Evolutionary conservation across 768 basidiomycete species (phyloP).

Genomic region (Nevesoporus exiguus): DNA sequence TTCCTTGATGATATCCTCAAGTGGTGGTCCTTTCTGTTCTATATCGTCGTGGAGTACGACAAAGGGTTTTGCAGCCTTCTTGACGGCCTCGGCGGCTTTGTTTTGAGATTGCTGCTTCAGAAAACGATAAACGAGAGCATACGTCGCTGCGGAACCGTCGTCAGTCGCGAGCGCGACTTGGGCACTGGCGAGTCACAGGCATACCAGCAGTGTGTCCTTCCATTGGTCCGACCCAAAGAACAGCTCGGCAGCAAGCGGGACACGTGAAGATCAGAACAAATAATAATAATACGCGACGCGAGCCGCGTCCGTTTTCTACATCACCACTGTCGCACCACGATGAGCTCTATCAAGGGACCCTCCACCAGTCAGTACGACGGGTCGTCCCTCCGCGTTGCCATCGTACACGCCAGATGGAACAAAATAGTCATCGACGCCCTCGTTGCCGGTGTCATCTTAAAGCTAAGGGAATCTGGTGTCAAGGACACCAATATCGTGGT

Average conservation of each 20-base stretch:
- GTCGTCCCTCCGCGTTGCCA: slow-evolving; percentile 76
- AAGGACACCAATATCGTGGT: slow-evolving; percentile 86
- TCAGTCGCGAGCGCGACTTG: slow-evolving; percentile 11
- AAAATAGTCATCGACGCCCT: slow-evolving; percentile 81
- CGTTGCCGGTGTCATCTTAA: slow-evolving; percentile 71
- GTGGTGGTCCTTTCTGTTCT: slow-evolving; percentile 43
- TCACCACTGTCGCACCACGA: background rate
- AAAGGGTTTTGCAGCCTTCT: slow-evolving; percentile 64
- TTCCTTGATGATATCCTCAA: slow-evolving; percentile 63
- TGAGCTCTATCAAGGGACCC: slow-evolving; percentile 70
- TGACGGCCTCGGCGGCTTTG: slow-evolving; percentile 71
- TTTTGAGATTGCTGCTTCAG: slow-evolving; percentile 59
- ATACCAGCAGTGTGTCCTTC: slow-evolving; percentile 54
- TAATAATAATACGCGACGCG: too few species aligned
- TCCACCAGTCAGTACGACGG: slow-evolving; percentile 71
- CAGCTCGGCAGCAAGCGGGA: too few species aligned
- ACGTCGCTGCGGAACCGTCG: slow-evolving; percentile 50
- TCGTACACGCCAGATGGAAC: slow-evolving; percentile 98
- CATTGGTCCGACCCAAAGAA: slow-evolving; percentile 29
- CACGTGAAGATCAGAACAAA: background rate
- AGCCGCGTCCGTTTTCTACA: slow-evolving; percentile 17
- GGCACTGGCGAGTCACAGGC: slow-evolving; percentile 12
- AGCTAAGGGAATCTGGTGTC: slow-evolving; percentile 83
- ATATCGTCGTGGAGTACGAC: slow-evolving; percentile 58
- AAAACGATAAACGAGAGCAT: slow-evolving; percentile 74